Conservation (phyloP, 2,329 filamentous ascomycete species). For the Phyllosticta citrichinensis region DNA sequence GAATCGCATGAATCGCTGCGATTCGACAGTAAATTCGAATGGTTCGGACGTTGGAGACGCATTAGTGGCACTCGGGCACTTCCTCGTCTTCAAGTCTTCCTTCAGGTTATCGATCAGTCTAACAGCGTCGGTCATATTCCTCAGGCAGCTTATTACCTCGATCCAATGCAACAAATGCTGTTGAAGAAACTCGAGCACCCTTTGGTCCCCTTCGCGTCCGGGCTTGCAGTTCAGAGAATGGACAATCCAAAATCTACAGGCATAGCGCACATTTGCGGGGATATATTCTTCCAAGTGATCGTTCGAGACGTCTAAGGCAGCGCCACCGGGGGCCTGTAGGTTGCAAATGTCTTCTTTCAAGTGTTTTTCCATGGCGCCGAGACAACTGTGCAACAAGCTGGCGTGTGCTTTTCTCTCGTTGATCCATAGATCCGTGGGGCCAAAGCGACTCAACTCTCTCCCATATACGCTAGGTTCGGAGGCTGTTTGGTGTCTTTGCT, state of each 20-base stretch:
- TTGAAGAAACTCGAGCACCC: not conserved
- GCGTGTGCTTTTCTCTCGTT: conserved; percentile 25
- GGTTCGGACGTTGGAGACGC: too few relatives aligned
- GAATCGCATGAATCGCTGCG: too few relatives aligned
- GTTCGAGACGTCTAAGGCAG: not conserved
- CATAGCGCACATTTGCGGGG: not conserved
- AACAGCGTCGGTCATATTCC: too few relatives aligned
- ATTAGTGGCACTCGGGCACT: too few relatives aligned
- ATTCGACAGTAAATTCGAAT: too few relatives aligned
- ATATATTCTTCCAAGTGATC: not conserved
- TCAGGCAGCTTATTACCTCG: not conserved
- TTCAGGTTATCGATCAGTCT: too few relatives aligned
- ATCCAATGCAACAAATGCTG: not conserved
- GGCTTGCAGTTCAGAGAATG: not conserved
- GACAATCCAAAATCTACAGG: not conserved
- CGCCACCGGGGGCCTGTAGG: conserved; percentile 8
- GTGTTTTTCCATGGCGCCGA: conserved; percentile 23
- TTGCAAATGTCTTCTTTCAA: conserved; percentile 30
- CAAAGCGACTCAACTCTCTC: too few relatives aligned
- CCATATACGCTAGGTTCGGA: too few relatives aligned
- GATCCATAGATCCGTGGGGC: conserved; percentile 23
- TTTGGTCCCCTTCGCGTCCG: not conserved
- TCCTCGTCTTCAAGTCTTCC: too few relatives aligned
- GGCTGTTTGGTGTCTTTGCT: too few relatives aligned
- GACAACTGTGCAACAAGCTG: conserved; percentile 24